These are phyloP conservation scores for Uromyces viciae-fabae DNA, from an alignment of 1,284 basidiomycete genomes.

Conservation along the genomic window DNA sequence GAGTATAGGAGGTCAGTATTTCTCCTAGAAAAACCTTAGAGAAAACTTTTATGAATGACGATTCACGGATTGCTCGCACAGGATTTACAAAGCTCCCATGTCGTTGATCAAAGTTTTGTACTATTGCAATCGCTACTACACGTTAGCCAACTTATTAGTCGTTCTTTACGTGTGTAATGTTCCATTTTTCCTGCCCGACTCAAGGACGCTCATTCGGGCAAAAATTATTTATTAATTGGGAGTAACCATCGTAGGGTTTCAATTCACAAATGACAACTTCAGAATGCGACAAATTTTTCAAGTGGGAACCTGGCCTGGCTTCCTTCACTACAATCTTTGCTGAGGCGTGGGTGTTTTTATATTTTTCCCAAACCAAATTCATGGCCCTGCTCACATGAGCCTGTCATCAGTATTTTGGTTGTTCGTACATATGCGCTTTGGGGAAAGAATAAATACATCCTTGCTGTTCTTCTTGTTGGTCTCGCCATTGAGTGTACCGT, in stretches of 20 bases:
- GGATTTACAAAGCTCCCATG: slow-evolving; percentile 41
- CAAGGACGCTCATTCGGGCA: too few species aligned
- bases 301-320: slow-evolving; percentile 43
- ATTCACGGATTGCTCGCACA: background rate
- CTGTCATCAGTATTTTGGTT: slow-evolving; percentile 18
- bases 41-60: background rate
- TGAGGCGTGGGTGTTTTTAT: slow-evolving; percentile 30
- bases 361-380: background rate
- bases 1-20: slow-evolving; percentile 36
- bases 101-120: slow-evolving; percentile 41
- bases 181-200: background rate
- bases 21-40: background rate
- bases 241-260: slow-evolving; percentile 17
- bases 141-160: slow-evolving; percentile 35
- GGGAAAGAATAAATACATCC: slow-evolving; percentile 43
- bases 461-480: slow-evolving; percentile 19
- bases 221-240: too few species aligned
- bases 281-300: slow-evolving; percentile 29
- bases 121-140: slow-evolving; percentile 43
- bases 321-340: slow-evolving; percentile 44
- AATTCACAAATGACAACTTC: slow-evolving; percentile 33
- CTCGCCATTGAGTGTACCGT: slow-evolving; percentile 25
- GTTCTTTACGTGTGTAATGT: slow-evolving; percentile 35
- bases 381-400: background rate
- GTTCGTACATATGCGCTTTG: slow-evolving; percentile 40